phyloP scores from a whole-genome alignment of 2,329 filamentous ascomycete species.

The Fusarium sp. region DNA sequence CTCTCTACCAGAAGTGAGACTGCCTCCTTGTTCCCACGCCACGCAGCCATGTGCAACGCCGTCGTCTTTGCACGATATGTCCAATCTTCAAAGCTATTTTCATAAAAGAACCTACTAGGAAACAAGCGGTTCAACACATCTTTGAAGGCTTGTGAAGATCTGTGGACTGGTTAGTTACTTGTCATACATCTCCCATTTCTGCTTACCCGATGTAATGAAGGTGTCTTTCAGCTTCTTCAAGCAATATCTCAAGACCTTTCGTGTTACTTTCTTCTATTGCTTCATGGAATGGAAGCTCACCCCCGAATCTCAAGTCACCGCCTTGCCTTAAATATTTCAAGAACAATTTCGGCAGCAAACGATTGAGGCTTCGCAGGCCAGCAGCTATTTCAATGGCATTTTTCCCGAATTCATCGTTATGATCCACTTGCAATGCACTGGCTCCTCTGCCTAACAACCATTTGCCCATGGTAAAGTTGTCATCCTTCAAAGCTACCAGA shows the following conservation, averaged over 20 bases:
- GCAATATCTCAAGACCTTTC: background rate
- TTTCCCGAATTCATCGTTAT: too few species aligned
- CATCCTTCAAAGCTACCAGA: background rate
- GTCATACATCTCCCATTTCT: too few species aligned
- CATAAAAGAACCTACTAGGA: fast-evolving
- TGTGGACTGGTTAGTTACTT: background rate
- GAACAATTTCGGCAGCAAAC: background rate
- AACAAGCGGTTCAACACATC: background rate
- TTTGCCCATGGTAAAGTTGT: background rate
- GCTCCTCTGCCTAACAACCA: constrained; percentile 39
- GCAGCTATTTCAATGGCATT: background rate
- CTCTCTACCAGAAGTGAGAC: background rate
- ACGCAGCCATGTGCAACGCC: background rate
- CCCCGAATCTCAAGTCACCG: background rate
- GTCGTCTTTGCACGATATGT: background rate
- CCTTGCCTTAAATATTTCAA: background rate
- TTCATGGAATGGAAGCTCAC: background rate
- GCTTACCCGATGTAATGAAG: too few species aligned
- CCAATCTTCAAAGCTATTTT: background rate
- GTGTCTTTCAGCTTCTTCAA: background rate
- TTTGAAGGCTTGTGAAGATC: background rate
- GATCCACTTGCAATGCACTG: constrained; percentile 36
- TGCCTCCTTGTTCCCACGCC: background rate
- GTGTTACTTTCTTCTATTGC: background rate
- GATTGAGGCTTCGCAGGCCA: fast-evolving